A percentile compares a stretch with the other conserved stretches of the same genome.
Evolutionary conservation across 768 basidiomycete genomes (phyloP).

Genomic region (Lentinula boryana): DNA sequence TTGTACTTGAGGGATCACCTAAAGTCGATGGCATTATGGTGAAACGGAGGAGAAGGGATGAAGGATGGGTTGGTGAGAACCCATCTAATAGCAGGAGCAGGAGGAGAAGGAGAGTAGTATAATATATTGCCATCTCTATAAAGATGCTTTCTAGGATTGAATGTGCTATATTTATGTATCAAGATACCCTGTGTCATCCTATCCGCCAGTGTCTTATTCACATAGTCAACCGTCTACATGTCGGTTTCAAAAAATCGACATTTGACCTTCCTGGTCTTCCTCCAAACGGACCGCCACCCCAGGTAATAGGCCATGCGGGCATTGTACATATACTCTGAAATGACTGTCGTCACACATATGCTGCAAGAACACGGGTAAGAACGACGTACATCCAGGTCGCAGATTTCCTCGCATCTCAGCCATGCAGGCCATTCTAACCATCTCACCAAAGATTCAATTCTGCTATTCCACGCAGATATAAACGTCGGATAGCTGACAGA

Average conservation of each 20-base stretch:
- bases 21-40: neutral
- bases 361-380: neutral
- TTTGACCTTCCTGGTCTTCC: neutral
- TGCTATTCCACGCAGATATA: constrained; percentile 6
- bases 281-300: constrained; percentile 5
- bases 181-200: neutral
- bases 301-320: constrained; percentile 16
- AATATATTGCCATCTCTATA: neutral
- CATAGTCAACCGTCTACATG: neutral
- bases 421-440: constrained; percentile 15
- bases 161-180: neutral
- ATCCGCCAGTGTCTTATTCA: neutral
- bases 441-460: constrained; percentile 8
- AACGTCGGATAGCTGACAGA: neutral
- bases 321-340: constrained; percentile 13
- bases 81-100: neutral
- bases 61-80: neutral
- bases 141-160: neutral
- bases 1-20: neutral
- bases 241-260: neutral
- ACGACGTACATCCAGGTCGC: constrained; percentile 12
- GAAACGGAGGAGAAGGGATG: neutral
- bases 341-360: neutral
- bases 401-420: constrained; percentile 14
- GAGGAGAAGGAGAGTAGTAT: neutral